A percentile compares a stretch with the other conserved stretches of the same genome.
phyloP scores from a whole-genome alignment of 2,329 filamentous ascomycete genomes.

The Aspergillus fischeri region DNA sequence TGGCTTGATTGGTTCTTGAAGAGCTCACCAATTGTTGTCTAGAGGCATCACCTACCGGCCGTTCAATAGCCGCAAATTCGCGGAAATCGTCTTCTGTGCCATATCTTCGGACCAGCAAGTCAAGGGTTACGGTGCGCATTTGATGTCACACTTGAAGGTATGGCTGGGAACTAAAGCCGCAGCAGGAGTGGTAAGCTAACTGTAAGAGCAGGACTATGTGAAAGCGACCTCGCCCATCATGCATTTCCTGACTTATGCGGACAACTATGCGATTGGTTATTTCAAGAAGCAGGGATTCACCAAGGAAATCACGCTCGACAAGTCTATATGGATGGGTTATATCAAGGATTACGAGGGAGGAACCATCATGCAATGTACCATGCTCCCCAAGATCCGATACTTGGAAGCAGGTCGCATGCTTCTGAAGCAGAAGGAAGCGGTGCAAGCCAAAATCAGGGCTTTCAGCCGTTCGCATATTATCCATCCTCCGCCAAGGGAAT shows the following conservation, averaged over 20 bases:
- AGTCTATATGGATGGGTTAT: constrained; percentile 95
- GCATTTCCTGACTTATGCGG: constrained; percentile 97
- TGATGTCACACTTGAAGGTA: constrained; percentile 94
- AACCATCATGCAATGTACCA: constrained; percentile 98
- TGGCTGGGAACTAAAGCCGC: not conserved
- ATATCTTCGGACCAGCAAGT: constrained; percentile 98
- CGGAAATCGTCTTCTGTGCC: constrained; percentile 97
- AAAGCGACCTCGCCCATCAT: constrained; percentile 95
- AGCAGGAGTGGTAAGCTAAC: constrained; percentile 2
- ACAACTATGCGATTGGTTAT: constrained; percentile 98
- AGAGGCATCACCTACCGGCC: constrained; percentile 95
- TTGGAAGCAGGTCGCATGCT: constrained; percentile 91
- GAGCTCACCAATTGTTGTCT: constrained; percentile 13
- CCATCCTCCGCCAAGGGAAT: constrained; percentile 78
- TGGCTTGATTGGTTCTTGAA: not conserved
- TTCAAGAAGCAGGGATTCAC: constrained; percentile 99
- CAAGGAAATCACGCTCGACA: constrained; percentile 92
- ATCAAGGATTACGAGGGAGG: constrained; percentile 99
- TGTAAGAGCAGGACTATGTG: constrained; percentile 66
- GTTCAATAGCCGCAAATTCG: constrained; percentile 87
- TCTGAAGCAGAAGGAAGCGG: constrained; percentile 92
- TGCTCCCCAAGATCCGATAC: constrained; percentile 93
- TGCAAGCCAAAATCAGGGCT: constrained; percentile 89
- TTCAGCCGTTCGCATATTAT: constrained; percentile 85
- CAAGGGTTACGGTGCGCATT: constrained; percentile 94